Evolutionary conservation across 2,329 filamentous ascomycete genomes (phyloP).

Genomic region (Aspergillus eucalypticola): DNA sequence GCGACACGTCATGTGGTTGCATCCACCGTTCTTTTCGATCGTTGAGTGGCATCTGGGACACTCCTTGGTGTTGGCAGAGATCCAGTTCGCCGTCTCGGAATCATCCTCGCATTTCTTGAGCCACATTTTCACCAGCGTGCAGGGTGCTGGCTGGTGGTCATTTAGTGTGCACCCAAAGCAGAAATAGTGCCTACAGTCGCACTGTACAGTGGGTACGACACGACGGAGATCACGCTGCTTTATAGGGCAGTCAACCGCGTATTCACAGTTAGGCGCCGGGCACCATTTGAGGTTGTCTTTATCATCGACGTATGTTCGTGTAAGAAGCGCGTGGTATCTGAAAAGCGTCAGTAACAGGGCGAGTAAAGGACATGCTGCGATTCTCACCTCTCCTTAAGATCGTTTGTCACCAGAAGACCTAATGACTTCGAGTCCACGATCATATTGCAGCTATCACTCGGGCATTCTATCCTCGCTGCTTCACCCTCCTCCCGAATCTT

Average conservation of each 20-base stretch:
- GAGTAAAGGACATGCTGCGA: background rate
- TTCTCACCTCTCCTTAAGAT: conserved; percentile 57
- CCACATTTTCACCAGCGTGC: conserved; percentile 89
- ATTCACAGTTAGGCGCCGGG: conserved; percentile 94
- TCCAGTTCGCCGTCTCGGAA: conserved; percentile 98
- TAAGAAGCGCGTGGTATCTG: conserved; percentile 85
- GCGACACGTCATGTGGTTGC: conserved; percentile 96
- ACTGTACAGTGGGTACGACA: conserved; percentile 87
- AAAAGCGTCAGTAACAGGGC: conserved; percentile 16
- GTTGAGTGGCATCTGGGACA: conserved; percentile 95
- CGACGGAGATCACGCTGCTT: conserved; percentile 83
- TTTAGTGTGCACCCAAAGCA: conserved; percentile 90
- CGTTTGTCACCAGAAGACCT: conserved; percentile 67
- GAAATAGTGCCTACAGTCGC: conserved; percentile 80
- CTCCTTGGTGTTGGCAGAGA: conserved; percentile 97
- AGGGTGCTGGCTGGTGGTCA: conserved; percentile 93
- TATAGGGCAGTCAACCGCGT: conserved; percentile 82
- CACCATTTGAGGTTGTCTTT: conserved; percentile 97
- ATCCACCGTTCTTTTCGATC: conserved; percentile 98
- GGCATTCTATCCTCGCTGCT: conserved; percentile 91
- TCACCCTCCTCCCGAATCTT: conserved; percentile 97
- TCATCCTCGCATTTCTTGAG: conserved; percentile 98
- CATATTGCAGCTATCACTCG: conserved; percentile 79
- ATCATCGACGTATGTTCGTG: conserved; percentile 94
- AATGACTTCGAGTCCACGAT: conserved; percentile 90